Conservation (phyloP, 495 filamentous ascomycete species). For the Tuber magnatum region DNA sequence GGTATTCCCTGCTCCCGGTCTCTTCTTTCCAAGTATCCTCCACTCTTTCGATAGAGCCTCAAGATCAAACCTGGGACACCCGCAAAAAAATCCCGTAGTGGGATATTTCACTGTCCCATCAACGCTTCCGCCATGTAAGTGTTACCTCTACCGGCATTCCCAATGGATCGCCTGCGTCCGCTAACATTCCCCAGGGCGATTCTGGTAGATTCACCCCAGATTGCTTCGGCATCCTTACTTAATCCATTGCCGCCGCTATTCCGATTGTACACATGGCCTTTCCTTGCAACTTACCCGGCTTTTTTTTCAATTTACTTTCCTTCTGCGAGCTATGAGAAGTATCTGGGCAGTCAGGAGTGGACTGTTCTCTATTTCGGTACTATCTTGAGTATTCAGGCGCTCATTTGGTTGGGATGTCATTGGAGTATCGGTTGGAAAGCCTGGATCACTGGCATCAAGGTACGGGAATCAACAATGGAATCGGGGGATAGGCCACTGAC, state of each 20-base stretch:
- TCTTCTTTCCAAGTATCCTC: background rate
- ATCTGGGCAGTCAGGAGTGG: conserved; percentile 88
- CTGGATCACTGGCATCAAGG: conserved; percentile 66
- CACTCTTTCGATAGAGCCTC: background rate
- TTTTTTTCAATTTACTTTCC: conserved; percentile 83
- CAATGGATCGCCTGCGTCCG: conserved; percentile 4
- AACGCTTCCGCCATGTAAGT: background rate
- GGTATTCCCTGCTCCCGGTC: background rate
- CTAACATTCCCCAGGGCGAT: conserved; percentile 49
- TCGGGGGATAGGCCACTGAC: background rate
- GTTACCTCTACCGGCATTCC: background rate
- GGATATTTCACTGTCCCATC: background rate
- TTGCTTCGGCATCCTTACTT: conserved; percentile 77
- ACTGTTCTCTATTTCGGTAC: conserved; percentile 86
- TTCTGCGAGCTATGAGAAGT: conserved; percentile 72
- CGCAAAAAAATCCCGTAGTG: background rate
- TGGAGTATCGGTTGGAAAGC: conserved; percentile 87
- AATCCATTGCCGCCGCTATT: conserved; percentile 73
- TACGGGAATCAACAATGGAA: conserved; percentile 7
- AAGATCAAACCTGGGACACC: background rate
- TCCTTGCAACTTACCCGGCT: conserved; percentile 77
- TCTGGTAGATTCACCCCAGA: conserved; percentile 86
- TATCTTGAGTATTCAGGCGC: conserved; percentile 78
- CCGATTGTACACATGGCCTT: conserved; percentile 89
- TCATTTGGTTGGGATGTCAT: conserved; percentile 91